Evolutionary conservation across 164 flowering plant genomes (phyloP).

Genomic region (Protea cynaroides): DNA sequence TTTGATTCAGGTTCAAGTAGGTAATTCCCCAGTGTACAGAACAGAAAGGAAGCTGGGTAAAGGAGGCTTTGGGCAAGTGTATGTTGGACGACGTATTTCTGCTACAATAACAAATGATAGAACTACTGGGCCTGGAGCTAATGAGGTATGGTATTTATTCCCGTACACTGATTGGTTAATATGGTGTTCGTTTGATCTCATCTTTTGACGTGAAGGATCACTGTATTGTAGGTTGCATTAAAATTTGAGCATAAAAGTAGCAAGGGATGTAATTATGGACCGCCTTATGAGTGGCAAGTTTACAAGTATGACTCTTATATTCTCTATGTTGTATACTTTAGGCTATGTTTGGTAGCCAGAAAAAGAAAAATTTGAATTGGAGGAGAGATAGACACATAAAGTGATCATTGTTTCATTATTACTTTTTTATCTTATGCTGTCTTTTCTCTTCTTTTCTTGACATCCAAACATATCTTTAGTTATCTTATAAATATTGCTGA

Average conservation of each 20-base stretch:
- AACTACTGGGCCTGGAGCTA: slow-evolving; percentile 49
- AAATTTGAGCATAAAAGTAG: slow-evolving; percentile 84
- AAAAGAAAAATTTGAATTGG: too few relatives aligned
- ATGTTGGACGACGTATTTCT: slow-evolving; percentile 65
- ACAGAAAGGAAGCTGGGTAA: slow-evolving; percentile 78
- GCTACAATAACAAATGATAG: slow-evolving; percentile 34
- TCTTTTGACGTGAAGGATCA: background rate
- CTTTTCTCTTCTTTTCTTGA: too few relatives aligned
- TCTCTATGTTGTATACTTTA: background rate
- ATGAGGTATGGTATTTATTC: slow-evolving; percentile 42
- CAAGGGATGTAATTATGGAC: slow-evolving; percentile 86
- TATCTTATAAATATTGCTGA: too few relatives aligned
- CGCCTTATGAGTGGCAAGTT: slow-evolving; percentile 91
- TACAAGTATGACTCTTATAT: slow-evolving; percentile 47
- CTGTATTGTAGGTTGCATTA: slow-evolving; percentile 57
- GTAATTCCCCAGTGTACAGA: slow-evolving; percentile 63
- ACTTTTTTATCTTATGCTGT: too few relatives aligned
- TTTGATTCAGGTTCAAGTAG: slow-evolving; percentile 67
- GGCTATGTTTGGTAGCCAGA: too few relatives aligned
- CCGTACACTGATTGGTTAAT: background rate
- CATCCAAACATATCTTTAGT: too few relatives aligned
- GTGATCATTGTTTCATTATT: too few relatives aligned
- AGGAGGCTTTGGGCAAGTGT: slow-evolving; percentile 94
- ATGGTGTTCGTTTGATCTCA: background rate
- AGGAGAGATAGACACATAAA: too few relatives aligned